Evolutionary conservation across 2,329 filamentous ascomycete genomes (phyloP), one percentile per base, ranked within the genome.

Genomic region (Talaromyces sp.): DNA sequence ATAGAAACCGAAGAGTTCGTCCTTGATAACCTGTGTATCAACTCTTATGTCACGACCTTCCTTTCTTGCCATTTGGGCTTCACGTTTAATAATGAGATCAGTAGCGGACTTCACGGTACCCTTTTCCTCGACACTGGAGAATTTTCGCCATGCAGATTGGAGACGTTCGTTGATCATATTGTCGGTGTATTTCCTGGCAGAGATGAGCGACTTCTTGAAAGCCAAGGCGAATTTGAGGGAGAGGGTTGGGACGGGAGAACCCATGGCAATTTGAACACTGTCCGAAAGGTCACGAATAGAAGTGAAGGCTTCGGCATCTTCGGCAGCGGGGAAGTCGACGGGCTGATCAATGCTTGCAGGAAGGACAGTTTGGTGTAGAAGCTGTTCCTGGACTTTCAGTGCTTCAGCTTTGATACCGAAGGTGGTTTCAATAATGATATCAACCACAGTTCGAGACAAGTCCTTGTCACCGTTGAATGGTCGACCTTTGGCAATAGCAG

Each of bases 21-120:
- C 47, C 47, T 31, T 43, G 19, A 50, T 48, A 54, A 62, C 50
- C 35, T 50, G 47, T 9, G 47, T 37, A 10, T 54, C 60, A n/a
- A 31, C 27, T 31, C n/a, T 52, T 3, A 52, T 52, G 14, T 52
- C 48, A 3, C 48, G 24, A 13, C 48, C 39, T 27, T 62, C 60
- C n/a, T 54, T 62, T 22, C 47, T 50, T 39, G 60, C 60, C 60
- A 54, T 43, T 56, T 62, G 45, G 27, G 41, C 50, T 62, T 62
- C 60, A 3, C 76, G 71, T 10, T 73, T 69, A 4, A 80, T 68
- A 2, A 80, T 72, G 10, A 77, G 68, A 50, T 81, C 78, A 39
- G 78, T 69, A 11, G 45, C 59, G 13, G 45, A 48, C 22, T 48
- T 48, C 6, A 48, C 45, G 11, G 45, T 24, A 16, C 45, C 45